Conservation (phyloP, 257 asterid species). For the Plectranthus barbatus region DNA sequence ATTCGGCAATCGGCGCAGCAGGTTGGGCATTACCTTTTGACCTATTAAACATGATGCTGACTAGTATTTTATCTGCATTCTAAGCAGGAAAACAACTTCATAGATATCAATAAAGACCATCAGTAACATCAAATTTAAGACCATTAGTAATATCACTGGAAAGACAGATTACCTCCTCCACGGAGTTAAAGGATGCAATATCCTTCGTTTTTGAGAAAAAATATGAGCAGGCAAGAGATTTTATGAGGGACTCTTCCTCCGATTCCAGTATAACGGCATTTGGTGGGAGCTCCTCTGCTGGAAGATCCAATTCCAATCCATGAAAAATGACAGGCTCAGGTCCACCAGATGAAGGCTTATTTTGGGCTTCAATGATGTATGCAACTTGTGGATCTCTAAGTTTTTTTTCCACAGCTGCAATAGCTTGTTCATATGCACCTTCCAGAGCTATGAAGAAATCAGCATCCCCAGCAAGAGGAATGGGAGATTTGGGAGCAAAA, state of each 20-base stretch:
- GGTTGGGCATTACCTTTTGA: constrained; percentile 56
- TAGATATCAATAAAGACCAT: constrained; percentile 18
- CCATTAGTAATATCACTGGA: background rate
- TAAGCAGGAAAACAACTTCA: constrained; percentile 29
- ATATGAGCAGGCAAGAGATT: constrained; percentile 50
- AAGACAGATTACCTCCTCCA: constrained; percentile 60
- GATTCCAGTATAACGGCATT: constrained; percentile 36
- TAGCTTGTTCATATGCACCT: constrained; percentile 47
- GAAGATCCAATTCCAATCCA: constrained; percentile 48
- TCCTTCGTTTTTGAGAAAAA: constrained; percentile 38
- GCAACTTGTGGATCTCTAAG: constrained; percentile 71
- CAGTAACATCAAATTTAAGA: constrained; percentile 13
- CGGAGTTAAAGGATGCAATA: constrained; percentile 32
- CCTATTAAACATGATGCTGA: constrained; percentile 65
- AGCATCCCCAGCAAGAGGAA: background rate
- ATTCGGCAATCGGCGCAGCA: constrained; percentile 70
- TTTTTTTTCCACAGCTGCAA: constrained; percentile 45
- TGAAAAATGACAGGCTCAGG: constrained; percentile 48
- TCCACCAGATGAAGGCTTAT: constrained; percentile 34
- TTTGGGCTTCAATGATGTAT: constrained; percentile 57
- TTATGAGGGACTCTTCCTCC: constrained; percentile 33
- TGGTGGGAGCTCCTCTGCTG: constrained; percentile 38
- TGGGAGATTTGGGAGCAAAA: background rate
- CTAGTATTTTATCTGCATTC: constrained; percentile 77
- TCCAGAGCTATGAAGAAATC: constrained; percentile 44